Evolutionary conservation across 495 filamentous ascomycete species (phyloP), one percentile per base, ranked within the genome.

Genomic region (Aspergillus wentii): DNA sequence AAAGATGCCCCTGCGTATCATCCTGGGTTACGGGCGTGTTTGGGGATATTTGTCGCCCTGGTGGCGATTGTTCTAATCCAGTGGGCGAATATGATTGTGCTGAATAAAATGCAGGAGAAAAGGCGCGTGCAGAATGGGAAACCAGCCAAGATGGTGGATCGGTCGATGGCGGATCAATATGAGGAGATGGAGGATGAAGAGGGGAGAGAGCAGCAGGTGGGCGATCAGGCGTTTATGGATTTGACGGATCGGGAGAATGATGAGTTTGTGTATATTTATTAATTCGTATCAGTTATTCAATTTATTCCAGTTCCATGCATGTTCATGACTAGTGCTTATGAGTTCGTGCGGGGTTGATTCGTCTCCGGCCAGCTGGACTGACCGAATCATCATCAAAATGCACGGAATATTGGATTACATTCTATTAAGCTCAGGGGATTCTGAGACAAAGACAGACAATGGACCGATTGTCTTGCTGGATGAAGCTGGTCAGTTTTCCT

Each of bases 191-290:
- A 31, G 29, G 49, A 56, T 31, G 43, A 46, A 34, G 38, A 45
- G 15, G 45, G 38, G 4, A 37, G 46, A 17, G 44, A 52, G 8
- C 56, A 54, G 35, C 40, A 50, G 13, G 55, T 59, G 14, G 53
- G 46, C 19, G 48, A 47, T 6, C 40, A 70, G 23, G 74, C 68
- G 8, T 74, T 76, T 35, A 36, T 61, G 33, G 80, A 82, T 57
- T 38, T 80, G 52, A 83, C 78, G 17, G 79, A 82, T 49, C 52
- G 74, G 20, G 57, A 79, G 61, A 82, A 84, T 48, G 77, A 82
- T 45, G 78, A 83, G 58, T 82, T 82, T 62, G 69, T 82, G 5
- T 82, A 80, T 65, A 72, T 82, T 38, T 78, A 80, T 44, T 82
- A 63, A 37, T n/a, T n/a, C n/a, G n/a, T n/a, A n/a, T n/a, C n/a